These are phyloP conservation scores for Lipomyces yamanashiensis DNA, from an alignment of 805 yeast genomes.

Conservation along the genomic window DNA sequence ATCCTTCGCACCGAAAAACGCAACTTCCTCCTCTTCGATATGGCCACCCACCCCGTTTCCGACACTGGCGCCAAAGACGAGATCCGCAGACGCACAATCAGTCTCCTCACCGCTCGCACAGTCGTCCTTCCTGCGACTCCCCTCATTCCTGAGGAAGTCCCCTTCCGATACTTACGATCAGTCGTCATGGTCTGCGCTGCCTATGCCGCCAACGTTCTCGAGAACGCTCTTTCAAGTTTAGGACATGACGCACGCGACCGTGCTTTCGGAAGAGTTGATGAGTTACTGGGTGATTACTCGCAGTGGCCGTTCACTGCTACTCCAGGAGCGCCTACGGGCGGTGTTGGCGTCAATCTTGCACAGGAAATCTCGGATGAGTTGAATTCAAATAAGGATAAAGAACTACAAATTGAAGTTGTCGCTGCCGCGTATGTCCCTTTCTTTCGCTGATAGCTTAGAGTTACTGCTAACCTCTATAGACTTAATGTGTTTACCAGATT, in stretches of 20 bases:
- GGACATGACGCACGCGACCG: constrained; percentile 88
- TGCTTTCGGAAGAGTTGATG: constrained; percentile 94
- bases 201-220: constrained; percentile 95
- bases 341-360: constrained; percentile 71
- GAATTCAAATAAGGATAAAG: constrained; percentile 51
- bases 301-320: constrained; percentile 80
- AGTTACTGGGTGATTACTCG: constrained; percentile 75
- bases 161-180: constrained; percentile 74
- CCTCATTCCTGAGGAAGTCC: constrained; percentile 70
- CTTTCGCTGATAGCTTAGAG: background rate
- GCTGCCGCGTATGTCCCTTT: constrained; percentile 68
- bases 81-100: constrained; percentile 71
- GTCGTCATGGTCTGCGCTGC: constrained; percentile 84
- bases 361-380: constrained; percentile 56
- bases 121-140: constrained; percentile 56
- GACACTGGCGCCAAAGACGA: constrained; percentile 85
- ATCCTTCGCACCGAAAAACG: constrained; percentile 93
- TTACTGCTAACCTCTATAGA: constrained; percentile 49
- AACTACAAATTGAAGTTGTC: constrained; percentile 79
- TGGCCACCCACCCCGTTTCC: constrained; percentile 97
- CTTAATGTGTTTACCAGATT: constrained; percentile 76
- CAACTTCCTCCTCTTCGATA: constrained; percentile 90
- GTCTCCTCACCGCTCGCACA: constrained; percentile 72
- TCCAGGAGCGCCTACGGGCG: constrained; percentile 49
- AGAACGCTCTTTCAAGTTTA: constrained; percentile 72